Conservation (phyloP, 83 land plant species). For the Isoetes engelmannii region DNA sequence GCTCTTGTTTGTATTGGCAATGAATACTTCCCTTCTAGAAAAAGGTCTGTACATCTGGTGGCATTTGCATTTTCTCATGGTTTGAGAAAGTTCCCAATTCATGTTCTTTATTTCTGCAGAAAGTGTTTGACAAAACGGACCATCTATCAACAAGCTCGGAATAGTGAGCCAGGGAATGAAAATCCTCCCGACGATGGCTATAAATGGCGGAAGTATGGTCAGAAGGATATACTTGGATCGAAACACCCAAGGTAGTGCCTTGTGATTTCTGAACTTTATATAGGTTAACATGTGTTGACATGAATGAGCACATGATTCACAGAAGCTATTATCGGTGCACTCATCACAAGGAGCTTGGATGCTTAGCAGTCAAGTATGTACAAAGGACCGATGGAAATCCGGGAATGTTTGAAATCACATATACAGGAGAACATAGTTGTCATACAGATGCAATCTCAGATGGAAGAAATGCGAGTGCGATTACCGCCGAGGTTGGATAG, state of each 20-base stretch:
- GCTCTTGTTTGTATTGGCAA: background rate
- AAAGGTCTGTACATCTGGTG: background rate
- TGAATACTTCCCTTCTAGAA: background rate
- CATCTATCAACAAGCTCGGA: background rate
- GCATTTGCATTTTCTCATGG: background rate
- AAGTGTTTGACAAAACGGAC: background rate
- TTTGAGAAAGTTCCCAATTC: background rate
- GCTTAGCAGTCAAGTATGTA: slow-evolving; percentile 60
- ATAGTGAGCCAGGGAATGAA: background rate
- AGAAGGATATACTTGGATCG: no score
- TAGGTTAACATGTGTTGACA: background rate
- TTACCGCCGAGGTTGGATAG: no score
- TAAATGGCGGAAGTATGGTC: no score
- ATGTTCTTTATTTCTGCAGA: background rate
- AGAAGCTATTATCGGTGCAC: slow-evolving; percentile 79
- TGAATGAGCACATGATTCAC: slow-evolving; percentile 3
- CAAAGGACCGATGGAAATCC: slow-evolving; percentile 53
- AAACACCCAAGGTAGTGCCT: background rate
- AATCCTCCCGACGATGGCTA: no score
- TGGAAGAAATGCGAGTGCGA: background rate
- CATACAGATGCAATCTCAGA: slow-evolving; percentile 6
- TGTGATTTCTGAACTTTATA: background rate
- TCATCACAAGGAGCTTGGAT: slow-evolving; percentile 38
- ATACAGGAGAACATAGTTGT: slow-evolving; percentile 53
- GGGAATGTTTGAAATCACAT: slow-evolving; percentile 43